phyloP scores from a whole-genome alignment of 2,329 filamentous ascomycete species.

The Botryotinia calthae region DNA sequence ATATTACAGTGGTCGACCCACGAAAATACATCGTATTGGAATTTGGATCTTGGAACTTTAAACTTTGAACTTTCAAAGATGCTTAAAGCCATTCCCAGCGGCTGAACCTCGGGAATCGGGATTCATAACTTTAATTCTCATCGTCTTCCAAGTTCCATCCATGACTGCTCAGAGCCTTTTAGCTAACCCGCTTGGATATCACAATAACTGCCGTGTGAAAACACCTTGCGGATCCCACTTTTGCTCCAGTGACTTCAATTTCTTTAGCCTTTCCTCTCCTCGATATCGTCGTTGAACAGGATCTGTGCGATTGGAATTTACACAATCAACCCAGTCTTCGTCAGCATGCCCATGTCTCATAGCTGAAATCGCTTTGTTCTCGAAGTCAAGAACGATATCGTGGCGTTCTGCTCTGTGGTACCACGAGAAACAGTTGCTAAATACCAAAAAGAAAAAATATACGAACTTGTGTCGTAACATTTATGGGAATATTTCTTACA shows the following conservation, averaged over 20 bases:
- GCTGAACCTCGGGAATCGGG: background rate
- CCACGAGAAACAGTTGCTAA: background rate
- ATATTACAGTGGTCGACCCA: background rate
- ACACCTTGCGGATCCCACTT: slow-evolving; percentile 4
- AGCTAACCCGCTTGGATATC: background rate
- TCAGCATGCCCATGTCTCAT: background rate
- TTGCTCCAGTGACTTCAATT: background rate
- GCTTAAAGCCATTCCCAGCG: background rate
- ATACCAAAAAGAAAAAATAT: background rate
- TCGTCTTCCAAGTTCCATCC: background rate
- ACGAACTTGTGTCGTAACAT: background rate
- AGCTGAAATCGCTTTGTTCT: background rate
- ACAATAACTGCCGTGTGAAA: background rate
- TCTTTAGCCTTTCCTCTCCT: background rate
- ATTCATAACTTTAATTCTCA: background rate
- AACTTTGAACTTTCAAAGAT: background rate
- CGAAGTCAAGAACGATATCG: background rate
- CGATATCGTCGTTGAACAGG: background rate
- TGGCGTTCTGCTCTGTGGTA: background rate
- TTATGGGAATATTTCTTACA: background rate
- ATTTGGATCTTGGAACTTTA: background rate
- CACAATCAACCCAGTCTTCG: background rate
- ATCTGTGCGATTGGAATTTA: background rate
- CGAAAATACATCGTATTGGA: background rate
- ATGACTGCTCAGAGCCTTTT: background rate